Base-by-base conservation (phyloP, 345 rosid genomes). In the Xanthoceras sorbifolium region DNA sequence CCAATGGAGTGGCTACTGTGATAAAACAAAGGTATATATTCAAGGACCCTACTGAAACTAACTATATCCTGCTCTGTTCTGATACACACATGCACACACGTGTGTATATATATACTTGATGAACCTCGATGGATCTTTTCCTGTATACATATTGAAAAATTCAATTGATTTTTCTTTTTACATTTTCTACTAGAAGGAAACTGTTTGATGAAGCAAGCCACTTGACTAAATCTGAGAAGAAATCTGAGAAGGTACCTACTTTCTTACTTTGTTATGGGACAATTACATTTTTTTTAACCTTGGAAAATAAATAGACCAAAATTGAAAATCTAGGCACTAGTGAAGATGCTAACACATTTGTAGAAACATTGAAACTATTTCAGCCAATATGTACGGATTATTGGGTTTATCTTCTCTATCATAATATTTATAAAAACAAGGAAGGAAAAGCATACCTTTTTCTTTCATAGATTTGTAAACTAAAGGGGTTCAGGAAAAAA, bases 221-320 rank as follows among this genome's bases (percentile, higher is more conserved):
- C 29, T 78, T 50, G 22, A 84, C 79, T 77, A 84, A 78, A 75
- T 69, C 75, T 69, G 64, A 80, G 74, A 79, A 76, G 83, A 86
- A 68, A 44, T 40, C 66, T 69, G 65, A 75, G 69, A 82, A 91
- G 98, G 98, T 91, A 89, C 68, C 29, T 38, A 18, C 31, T 64
- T 44, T 62, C 34, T 34, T 50, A 26, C 38, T 46, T 17, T 29
- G 29, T 23, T 9, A 61, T 25, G 38, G 54, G 38, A 5, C 31
- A 29, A 62, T 61, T 38, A 62, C 46, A 48, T 73, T 42, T 25
- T 4, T 14, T 28, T 36, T 38, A 23, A 23, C 31, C 3, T 4
- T 25, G 10, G 6, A 28, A 61, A 7, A 42, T 2, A 38, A 9
- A 36, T 14, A 72, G 23, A 23, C 40, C 42, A 14, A 12, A 61